A percentile compares a stretch with the other conserved stretches of the same genome.
Evolutionary conservation across 169 alveolate genomes (phyloP).

Genomic region (Sarcocystis neurona): DNA sequence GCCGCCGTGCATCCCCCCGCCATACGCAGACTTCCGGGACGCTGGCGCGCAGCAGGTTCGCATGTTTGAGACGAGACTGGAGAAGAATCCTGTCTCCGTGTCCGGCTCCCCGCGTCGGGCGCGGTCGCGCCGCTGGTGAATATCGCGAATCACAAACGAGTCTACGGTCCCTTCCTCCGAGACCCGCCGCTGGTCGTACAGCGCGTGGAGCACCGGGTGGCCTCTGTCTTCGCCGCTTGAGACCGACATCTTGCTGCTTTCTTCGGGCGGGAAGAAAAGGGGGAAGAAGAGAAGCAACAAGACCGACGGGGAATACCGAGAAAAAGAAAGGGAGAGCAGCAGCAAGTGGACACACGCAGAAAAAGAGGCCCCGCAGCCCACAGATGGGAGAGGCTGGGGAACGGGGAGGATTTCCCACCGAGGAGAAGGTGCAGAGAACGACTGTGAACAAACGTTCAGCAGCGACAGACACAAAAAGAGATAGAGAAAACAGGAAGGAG

Average conservation of each 20-base stretch:
- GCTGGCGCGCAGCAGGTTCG: slow-evolving; percentile 51
- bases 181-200: slow-evolving; percentile 5
- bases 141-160: slow-evolving; percentile 24
- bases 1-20: background rate
- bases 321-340: background rate
- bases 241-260: slow-evolving; percentile 19
- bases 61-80: background rate
- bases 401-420: too few species aligned
- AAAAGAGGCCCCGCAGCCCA: too few species aligned
- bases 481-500: background rate
- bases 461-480: background rate
- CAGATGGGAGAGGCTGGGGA: too few species aligned
- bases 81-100: slow-evolving; percentile 17
- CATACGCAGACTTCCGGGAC: background rate
- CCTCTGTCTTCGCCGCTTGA: slow-evolving; percentile 15
- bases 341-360: too few species aligned
- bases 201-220: background rate
- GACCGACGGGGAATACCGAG: background rate
- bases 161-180: slow-evolving; percentile 47
- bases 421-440: background rate
- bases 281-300: background rate
- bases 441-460: background rate
- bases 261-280: background rate
- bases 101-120: slow-evolving; percentile 1
- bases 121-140: slow-evolving; percentile 11